Percentiles rank a stretch among this genome's conserved stretches.
Evolutionary conservation across 169 alveolate species (phyloP).

Genomic region (Babesia bovis): DNA sequence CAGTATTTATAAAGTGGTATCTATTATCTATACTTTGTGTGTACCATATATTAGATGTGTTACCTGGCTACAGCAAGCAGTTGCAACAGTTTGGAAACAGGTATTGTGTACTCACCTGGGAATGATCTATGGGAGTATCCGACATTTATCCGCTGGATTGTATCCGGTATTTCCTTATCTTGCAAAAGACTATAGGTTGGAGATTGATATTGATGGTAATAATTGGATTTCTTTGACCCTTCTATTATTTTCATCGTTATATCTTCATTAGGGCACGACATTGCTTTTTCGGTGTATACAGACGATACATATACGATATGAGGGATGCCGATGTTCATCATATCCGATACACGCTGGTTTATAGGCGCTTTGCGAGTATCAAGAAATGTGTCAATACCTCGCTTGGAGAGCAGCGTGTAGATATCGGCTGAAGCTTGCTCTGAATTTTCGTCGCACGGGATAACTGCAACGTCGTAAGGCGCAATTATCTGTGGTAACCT

Average conservation of each 20-base stretch:
- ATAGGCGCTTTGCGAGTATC: conserved; percentile 46
- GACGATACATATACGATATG: conserved; percentile 29
- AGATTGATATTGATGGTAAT: conserved; percentile 45
- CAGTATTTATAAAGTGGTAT: too few relatives aligned
- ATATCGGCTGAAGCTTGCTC: background rate
- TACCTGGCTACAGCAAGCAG: conserved; percentile 30
- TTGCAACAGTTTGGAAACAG: conserved; percentile 21
- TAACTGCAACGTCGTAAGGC: conserved; percentile 50
- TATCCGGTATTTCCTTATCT: background rate
- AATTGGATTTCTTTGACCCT: conserved; percentile 30
- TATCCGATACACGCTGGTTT: conserved; percentile 33
- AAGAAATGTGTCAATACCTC: conserved; percentile 46
- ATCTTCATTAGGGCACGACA: background rate
- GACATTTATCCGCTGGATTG: background rate
- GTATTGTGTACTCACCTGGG: conserved; percentile 16
- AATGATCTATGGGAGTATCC: conserved; percentile 19
- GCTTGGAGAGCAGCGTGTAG: conserved; percentile 1
- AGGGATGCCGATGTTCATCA: conserved; percentile 53
- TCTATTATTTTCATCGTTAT: conserved; percentile 3
- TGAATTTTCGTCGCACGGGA: conserved; percentile 15
- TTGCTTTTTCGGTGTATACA: background rate
- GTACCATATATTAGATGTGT: too few relatives aligned
- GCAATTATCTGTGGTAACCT: conserved; percentile 53
- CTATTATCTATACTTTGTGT: too few relatives aligned
- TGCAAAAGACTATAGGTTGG: background rate